phyloP scores from a whole-genome alignment of 2,329 filamentous ascomycete genomes.

The Aspergillus chevalieri region DNA sequence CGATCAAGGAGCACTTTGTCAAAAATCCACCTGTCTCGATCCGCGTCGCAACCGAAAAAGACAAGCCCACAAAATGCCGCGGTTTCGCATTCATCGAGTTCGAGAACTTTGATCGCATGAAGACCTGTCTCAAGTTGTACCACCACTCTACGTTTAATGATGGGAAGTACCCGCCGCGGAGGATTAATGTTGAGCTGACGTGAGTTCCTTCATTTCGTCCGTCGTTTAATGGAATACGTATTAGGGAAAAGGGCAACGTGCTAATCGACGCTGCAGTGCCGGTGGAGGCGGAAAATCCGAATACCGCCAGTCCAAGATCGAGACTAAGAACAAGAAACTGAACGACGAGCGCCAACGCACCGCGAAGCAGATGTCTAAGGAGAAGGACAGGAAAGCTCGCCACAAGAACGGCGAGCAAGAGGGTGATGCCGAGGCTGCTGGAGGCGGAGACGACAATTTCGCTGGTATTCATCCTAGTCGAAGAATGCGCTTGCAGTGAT shows the following conservation, averaged over 20 bases:
- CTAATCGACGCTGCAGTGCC: conserved; percentile 47
- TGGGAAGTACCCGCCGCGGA: conserved; percentile 52
- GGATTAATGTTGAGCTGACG: conserved; percentile 91
- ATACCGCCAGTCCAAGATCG: conserved; percentile 67
- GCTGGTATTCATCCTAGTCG: conserved; percentile 42
- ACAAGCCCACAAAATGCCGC: conserved; percentile 57
- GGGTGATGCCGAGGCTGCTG: conserved; percentile 13
- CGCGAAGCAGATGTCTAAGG: conserved; percentile 44
- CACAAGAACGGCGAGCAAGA: conserved; percentile 15
- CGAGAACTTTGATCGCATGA: conserved; percentile 77
- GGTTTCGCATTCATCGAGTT: conserved; percentile 90
- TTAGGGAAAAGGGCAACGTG: neutral
- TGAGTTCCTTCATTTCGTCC: conserved; percentile 40
- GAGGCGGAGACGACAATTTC: conserved; percentile 18
- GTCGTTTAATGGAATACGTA: no score
- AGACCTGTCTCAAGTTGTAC: conserved; percentile 83
- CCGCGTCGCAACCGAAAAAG: conserved; percentile 66
- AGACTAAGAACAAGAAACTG: conserved; percentile 78
- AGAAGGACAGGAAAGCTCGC: conserved; percentile 29
- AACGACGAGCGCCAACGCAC: conserved; percentile 59
- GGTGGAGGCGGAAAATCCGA: conserved; percentile 76
- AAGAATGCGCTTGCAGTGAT: conserved; percentile 28
- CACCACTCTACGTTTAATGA: conserved; percentile 75
- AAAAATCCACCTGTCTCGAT: conserved; percentile 64
- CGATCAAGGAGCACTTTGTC: conserved; percentile 69